phyloP scores from a whole-genome alignment of 306 rosid genomes.

The Sphenostylis stenocarpa region DNA sequence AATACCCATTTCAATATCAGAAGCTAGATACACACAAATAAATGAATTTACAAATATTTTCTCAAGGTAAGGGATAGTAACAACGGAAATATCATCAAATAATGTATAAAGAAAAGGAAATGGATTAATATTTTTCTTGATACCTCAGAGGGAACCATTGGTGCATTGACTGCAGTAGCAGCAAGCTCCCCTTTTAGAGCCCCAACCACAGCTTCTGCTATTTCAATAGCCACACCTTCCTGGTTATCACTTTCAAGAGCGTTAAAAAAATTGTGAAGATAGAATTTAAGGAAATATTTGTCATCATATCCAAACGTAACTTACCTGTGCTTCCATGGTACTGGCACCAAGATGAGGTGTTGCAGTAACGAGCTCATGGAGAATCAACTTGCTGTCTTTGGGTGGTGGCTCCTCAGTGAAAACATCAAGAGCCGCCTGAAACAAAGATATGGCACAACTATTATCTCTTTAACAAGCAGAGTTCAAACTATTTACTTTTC shows the following conservation, averaged over 20 bases:
- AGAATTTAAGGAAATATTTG: neutral
- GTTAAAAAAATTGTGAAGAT: neutral
- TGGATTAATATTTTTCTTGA: neutral
- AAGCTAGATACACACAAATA: neutral
- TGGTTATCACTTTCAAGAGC: constrained; percentile 42
- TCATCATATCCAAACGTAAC: constrained; percentile 22
- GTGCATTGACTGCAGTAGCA: constrained; percentile 97
- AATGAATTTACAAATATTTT: neutral
- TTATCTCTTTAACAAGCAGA: neutral
- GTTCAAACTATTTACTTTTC: neutral
- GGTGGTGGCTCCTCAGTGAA: constrained; percentile 88
- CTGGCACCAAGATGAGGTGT: constrained; percentile 99
- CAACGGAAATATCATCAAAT: neutral
- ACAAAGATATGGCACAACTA: constrained; percentile 15
- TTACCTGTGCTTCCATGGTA: constrained; percentile 95
- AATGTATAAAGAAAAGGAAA: neutral
- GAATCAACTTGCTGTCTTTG: constrained; percentile 67
- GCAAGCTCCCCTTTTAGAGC: constrained; percentile 97
- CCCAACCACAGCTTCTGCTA: constrained; percentile 98
- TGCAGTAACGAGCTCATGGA: constrained; percentile 85
- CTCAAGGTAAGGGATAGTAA: neutral
- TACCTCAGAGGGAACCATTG: constrained; percentile 99
- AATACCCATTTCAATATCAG: neutral
- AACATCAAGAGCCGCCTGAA: constrained; percentile 96
- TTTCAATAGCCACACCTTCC: constrained; percentile 99